phyloP scores from a whole-genome alignment of 2,329 filamentous ascomycete genomes.

The Microdochium bolleyi region DNA sequence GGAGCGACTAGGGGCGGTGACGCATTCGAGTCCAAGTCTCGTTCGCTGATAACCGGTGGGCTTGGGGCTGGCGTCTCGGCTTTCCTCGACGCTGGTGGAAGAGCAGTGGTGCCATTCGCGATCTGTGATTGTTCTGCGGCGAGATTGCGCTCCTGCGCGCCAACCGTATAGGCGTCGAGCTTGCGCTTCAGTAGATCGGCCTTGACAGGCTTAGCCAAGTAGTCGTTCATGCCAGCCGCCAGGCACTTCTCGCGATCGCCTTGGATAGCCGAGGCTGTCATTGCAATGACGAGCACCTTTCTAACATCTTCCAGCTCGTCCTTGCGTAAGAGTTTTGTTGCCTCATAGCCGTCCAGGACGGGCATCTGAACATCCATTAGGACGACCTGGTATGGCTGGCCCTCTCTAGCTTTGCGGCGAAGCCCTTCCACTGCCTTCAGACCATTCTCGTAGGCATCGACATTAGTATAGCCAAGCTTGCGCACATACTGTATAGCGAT shows the following conservation, averaged over 20 bases:
- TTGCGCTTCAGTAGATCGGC: slow-evolving; percentile 81
- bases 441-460: slow-evolving; percentile 86
- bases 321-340: slow-evolving; percentile 72
- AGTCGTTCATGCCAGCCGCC: slow-evolving; percentile 97
- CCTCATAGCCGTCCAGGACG: slow-evolving; percentile 84
- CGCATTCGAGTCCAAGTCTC: slow-evolving; percentile 6
- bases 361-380: slow-evolving; percentile 98
- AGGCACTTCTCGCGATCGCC: slow-evolving; percentile 92
- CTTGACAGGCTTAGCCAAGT: slow-evolving; percentile 90
- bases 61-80: slow-evolving; percentile 11
- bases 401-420: slow-evolving; percentile 61
- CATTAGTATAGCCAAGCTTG: slow-evolving; percentile 71
- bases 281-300: slow-evolving; percentile 86
- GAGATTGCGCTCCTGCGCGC: slow-evolving; percentile 5
- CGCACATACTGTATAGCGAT: slow-evolving; percentile 89
- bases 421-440: slow-evolving; percentile 81
- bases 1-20: slow-evolving; percentile 13
- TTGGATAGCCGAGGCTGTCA: slow-evolving; percentile 93
- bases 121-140: slow-evolving; percentile 8
- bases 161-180: slow-evolving; percentile 50
- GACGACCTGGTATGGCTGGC: slow-evolving; percentile 77
- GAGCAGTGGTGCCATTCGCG: slow-evolving; percentile 1
- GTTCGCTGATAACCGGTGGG: slow-evolving; percentile 6
- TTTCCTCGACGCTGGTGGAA: slow-evolving; percentile 1
- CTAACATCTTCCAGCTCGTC: slow-evolving; percentile 71